A percentile compares a stretch with the other conserved stretches of the same genome.
These are phyloP conservation scores for Alopecurus myosuroides DNA, from an alignment of 176 grass and related monocot species.

Conservation along the genomic window DNA sequence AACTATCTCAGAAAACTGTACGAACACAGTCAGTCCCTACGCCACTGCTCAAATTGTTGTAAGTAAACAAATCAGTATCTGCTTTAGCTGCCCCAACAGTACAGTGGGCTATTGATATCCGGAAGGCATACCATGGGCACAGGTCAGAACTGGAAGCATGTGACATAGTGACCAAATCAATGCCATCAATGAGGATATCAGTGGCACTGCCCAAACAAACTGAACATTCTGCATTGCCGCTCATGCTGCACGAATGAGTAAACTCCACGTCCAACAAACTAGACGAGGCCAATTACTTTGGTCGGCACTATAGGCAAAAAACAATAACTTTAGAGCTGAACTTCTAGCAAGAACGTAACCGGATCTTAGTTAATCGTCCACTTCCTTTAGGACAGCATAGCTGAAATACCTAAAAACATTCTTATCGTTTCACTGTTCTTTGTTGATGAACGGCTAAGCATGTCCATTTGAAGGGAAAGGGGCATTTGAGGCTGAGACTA, in stretches of 20 bases:
- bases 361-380: conserved; percentile 19
- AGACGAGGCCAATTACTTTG: conserved; percentile 1
- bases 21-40: background rate
- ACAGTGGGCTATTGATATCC: conserved; percentile 19
- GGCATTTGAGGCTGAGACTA: background rate
- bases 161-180: background rate
- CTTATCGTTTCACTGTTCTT: background rate
- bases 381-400: conserved; percentile 16
- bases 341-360: conserved; percentile 10
- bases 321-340: background rate
- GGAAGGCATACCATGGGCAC: background rate
- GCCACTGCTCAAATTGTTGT: conserved; percentile 16
- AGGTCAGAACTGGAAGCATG: conserved; percentile 24
- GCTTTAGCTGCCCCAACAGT: conserved; percentile 15
- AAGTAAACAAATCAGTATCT: conserved; percentile 16
- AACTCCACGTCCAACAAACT: conserved; percentile 27
- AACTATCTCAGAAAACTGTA: conserved; percentile 30
- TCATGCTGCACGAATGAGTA: conserved; percentile 22
- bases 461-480: conserved; percentile 26
- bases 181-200: background rate
- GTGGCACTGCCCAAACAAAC: conserved; percentile 1
- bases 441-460: conserved; percentile 4
- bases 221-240: background rate
- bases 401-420: conserved; percentile 15
- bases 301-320: background rate